Evolutionary conservation across 164 flowering plant genomes (phyloP).

Genomic region (Stephania japonica): DNA sequence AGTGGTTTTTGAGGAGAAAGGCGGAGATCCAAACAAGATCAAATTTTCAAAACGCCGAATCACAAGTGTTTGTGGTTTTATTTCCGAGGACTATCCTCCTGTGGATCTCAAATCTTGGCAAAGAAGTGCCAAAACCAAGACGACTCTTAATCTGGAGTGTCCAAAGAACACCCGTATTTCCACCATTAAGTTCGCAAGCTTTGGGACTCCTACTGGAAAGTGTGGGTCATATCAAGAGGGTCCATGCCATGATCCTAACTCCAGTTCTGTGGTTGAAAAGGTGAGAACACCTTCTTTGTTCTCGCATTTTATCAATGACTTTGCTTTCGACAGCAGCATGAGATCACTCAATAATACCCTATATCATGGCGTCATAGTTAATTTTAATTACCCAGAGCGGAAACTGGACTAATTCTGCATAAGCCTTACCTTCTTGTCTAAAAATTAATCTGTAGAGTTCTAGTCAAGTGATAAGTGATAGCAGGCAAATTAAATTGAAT

Average conservation of each 20-base stretch:
- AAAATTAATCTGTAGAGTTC: too few species aligned
- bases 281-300: constrained; percentile 22
- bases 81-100: constrained; percentile 62
- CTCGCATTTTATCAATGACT: background rate
- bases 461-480: too few species aligned
- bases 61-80: constrained; percentile 37
- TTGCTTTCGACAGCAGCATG: background rate
- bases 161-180: constrained; percentile 47
- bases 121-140: constrained; percentile 14
- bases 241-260: constrained; percentile 65
- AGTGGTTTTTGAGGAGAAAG: constrained; percentile 92
- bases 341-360: background rate
- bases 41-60: constrained; percentile 59
- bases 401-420: too few species aligned
- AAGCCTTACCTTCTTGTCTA: too few species aligned
- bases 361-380: background rate
- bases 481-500: too few species aligned
- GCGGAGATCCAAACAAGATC: constrained; percentile 82
- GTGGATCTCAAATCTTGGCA: constrained; percentile 25
- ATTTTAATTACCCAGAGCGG: too few species aligned
- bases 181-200: constrained; percentile 71
- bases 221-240: constrained; percentile 68
- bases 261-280: constrained; percentile 51
- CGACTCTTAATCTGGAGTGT: constrained; percentile 49
- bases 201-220: constrained; percentile 70